Evolutionary conservation across 768 basidiomycete species (phyloP), one percentile per base, ranked within the genome.

Genomic region (Phylloporus sp.): DNA sequence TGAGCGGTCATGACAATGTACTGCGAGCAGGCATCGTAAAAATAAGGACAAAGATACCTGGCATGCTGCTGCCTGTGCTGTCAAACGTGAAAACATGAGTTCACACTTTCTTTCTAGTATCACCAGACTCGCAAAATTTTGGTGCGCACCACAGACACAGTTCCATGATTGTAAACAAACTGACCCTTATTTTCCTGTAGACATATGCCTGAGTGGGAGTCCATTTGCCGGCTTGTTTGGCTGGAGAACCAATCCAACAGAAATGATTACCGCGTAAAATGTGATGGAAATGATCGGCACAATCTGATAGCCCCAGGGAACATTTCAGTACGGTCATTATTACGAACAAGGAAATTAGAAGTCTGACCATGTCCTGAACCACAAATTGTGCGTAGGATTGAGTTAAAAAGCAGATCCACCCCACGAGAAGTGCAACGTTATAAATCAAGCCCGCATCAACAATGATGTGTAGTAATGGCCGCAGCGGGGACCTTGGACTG

Each of bases 211-310:
- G 20, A 45, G 31, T n/a, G 31, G 22, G 9, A 45, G 9, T 6
- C 29, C 20, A 23, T 24, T 22, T 15, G 31, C 26, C 32, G 22
- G 7, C 12, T 39, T 41, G 6, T 11, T 52, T 11, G 24, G 6
- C 20, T 35, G 47, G 24, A 38, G 27, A 12, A 35, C 11, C 11
- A 52, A 13, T 27, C 50, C 41, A 16, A 56, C 46, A 2, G 45
- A 50, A 27, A 58, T 46, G 7, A 56, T 56, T 5, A 56, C 45
- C 45, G 47, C 47, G 44, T 58, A 58, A 40, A 53, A 58, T 18
- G 48, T 36, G 48, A 58, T 58, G 22, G 54, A 50, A 16, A 58
- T 58, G 36, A 56, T 56, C 4, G 57, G 48, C 5, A 45, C 31
- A 5, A 52, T 12, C 48, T 48, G 22, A 2, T 5, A 26, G 47